phyloP scores from a whole-genome alignment of 805 yeast genomes.

The Cyberlindnera euphorbiiphila region DNA sequence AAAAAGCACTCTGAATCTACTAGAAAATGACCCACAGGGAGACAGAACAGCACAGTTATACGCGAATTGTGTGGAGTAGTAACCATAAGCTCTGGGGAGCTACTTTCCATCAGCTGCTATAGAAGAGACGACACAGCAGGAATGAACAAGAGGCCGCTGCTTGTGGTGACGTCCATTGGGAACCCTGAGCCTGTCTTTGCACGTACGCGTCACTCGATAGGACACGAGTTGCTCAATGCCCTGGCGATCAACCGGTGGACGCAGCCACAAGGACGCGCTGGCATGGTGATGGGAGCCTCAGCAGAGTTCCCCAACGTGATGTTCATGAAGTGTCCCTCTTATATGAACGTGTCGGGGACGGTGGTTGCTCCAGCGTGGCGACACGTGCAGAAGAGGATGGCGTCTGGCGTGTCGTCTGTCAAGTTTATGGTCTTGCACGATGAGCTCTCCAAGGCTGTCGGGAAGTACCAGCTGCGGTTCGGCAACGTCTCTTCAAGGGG shows the following conservation, averaged over 20 bases:
- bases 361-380: conserved; percentile 48
- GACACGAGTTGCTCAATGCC: conserved; percentile 50
- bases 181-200: conserved; percentile 65
- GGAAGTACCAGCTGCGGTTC: conserved; percentile 58
- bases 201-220: conserved; percentile 75
- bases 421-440: conserved; percentile 68
- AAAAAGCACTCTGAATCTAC: too few relatives aligned
- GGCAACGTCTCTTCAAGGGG: conserved; percentile 68
- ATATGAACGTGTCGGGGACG: conserved; percentile 72
- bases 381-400: conserved; percentile 27
- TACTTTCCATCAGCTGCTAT: too few relatives aligned
- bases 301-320: conserved; percentile 31
- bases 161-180: conserved; percentile 56
- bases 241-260: conserved; percentile 9
- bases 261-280: background rate
- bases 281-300: conserved; percentile 1
- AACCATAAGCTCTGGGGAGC: too few relatives aligned
- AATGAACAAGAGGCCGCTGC: conserved; percentile 13
- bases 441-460: conserved; percentile 65
- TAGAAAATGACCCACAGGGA: too few relatives aligned
- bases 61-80: too few relatives aligned
- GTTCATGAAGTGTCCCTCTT: conserved; percentile 49
- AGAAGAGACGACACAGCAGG: too few relatives aligned
- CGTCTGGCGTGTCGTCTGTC: conserved; percentile 29
- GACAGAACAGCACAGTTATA: too few relatives aligned